These are phyloP conservation scores for Daldinia sp. DNA, from an alignment of 2,329 filamentous ascomycete species.

Conservation along the genomic window DNA sequence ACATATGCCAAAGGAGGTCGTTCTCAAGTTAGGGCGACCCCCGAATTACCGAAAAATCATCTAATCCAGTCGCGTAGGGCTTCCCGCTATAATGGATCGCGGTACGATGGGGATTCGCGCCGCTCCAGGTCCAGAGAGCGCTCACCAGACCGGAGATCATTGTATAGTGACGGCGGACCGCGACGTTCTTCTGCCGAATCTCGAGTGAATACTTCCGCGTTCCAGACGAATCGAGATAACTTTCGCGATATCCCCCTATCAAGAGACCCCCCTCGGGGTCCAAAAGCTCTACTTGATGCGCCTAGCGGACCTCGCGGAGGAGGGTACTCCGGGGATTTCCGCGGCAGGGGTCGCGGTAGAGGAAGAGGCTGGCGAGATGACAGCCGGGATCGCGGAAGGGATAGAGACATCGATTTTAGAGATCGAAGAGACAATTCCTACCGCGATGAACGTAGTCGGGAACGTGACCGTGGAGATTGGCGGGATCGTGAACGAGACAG, in stretches of 20 bases:
- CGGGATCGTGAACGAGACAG: constrained; percentile 62
- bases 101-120: constrained; percentile 68
- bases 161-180: constrained; percentile 71
- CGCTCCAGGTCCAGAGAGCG: constrained; percentile 74
- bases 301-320: constrained; percentile 73
- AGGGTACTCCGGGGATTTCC: constrained; percentile 71
- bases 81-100: constrained; percentile 64
- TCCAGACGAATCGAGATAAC: constrained; percentile 65
- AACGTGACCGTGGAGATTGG: constrained; percentile 61
- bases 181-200: constrained; percentile 71
- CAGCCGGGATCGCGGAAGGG: constrained; percentile 66
- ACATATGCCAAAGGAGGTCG: background rate
- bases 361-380: constrained; percentile 69
- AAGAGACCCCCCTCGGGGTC: constrained; percentile 81
- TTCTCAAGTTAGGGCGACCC: background rate
- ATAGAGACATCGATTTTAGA: constrained; percentile 67
- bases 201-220: constrained; percentile 65
- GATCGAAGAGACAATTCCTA: constrained; percentile 62
- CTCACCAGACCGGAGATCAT: constrained; percentile 67
- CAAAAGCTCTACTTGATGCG: constrained; percentile 78
- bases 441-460: constrained; percentile 66
- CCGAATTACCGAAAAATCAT: constrained; percentile 38
- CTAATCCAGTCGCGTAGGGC: constrained; percentile 51
- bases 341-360: constrained; percentile 64
- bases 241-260: constrained; percentile 63